Evolutionary conservation across 305 asterid genomes (phyloP), one percentile per base, ranked within the genome.

Genomic region (Fraxinus nigra): DNA sequence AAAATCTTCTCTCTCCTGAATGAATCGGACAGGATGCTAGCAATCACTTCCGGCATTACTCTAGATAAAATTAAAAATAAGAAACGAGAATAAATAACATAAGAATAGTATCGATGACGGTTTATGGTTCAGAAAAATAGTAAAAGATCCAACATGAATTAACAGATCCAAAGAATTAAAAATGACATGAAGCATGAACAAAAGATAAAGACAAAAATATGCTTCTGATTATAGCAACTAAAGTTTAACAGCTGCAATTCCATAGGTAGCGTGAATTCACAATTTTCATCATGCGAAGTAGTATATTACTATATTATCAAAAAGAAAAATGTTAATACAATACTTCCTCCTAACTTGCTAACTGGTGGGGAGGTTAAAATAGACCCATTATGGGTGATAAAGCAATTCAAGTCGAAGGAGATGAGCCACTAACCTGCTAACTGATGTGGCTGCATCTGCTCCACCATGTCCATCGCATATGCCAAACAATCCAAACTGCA

Each of bases 391-490:
- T 7, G 79, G 10, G 63, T 54, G 26, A 48, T 11, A 22, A 78
- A 40, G 75, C 43, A 82, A 56, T 32, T 65, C 37, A 81, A 56
- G 82, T 34, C 3, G 82, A 76, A 48, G 69, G 72, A 76, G 78
- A 81, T 76, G 77, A 80, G 81, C 81, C 30, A 90, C 95, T 91
- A 79, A 96, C 99, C 94, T 92, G 98, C 98, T 91, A 82, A 89
- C 98, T 82, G 97, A 90, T 75, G 88, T 87, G 77, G 99, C 98
- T 70, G 99, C 99, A 87, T 90, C 92, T 69, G 93, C 96, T 85
- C 99, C 99, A 70, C 99, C 99, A 84, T 97, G 99, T 77, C 99
- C 99, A 69, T 97, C 99, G 8, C 97, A 94, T 86, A 97, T 91
- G 73, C 95, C 96, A 77, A 97, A 97, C 82, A 97, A 82, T 78